Evolutionary conservation across 208 protist genomes (phyloP), one percentile per base, ranked within the genome.

Genomic region (Wallacemonas rigidus): DNA sequence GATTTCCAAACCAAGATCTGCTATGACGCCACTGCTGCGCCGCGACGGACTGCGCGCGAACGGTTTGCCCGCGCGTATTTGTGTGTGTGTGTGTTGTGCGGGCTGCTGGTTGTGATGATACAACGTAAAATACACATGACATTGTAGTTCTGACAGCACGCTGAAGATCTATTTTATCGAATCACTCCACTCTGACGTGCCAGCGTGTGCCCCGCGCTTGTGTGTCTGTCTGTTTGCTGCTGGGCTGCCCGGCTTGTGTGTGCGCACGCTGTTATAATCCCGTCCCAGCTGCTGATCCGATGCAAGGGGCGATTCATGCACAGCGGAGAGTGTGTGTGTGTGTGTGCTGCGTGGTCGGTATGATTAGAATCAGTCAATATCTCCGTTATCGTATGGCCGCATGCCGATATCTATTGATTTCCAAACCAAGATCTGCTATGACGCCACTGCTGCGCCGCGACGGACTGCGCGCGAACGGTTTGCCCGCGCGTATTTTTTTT

Each of bases 371-470:
- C 43, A 70, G 75, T 75, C 80, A 81, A 82, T 45, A 81, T 84
- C 78, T 87, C 82, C 78, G 75, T 89, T 83, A 79, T 71, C 76
- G 71, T 79, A 89, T 58, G 58, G 56, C 53, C 64, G 53, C 67
- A 61, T 88, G 87, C 89, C 87, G 87, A 92, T 76, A 86, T 81
- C 75, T 69, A 85, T 85, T 89, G 82, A 84, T 63, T 78, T 36
- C 70, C 48, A 83, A 82, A 87, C 87, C 87, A 92, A 92, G 87
- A 92, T 92, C 84, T 90, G 85, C 85, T 87, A 93, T 93, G 85
- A 90, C 62, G 6, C 1, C 45, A 17, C 43, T 50, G 45, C 45
- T 12, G 45, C 1, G 26, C 26, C 26, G 26, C 26, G 26, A 26
- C 0, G 26, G 26, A 26, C 26, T 0, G 26, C 26, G 26, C 26